Base-by-base conservation (phyloP, 1,284 basidiomycete species). In the Sanghuangporus sanghuang region DNA sequence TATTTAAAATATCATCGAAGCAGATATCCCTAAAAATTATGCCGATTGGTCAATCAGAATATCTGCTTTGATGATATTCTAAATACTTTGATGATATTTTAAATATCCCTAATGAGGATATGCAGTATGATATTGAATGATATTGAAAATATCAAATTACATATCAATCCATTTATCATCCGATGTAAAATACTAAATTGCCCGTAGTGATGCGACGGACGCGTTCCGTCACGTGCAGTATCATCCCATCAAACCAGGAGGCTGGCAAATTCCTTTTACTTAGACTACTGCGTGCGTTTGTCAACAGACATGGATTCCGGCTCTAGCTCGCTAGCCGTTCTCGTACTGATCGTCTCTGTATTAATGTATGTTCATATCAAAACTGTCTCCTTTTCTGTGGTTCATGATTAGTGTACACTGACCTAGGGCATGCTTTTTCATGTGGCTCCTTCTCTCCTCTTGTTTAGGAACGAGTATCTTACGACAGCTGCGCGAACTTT, bases 361-460 rank as follows among this genome's bases (percentile, higher is more conserved):
- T 6, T 63, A 36, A 50, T 58, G 61, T 58, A 49, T 52, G 54
- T 62, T 14, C 48, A 11, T 46, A 8, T 48, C 32, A 49, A 49
- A 21, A 16, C 18, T 44, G n/a, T n/a, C 14, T 11, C 38, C 9
- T 3, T 52, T 32, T 39, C 49, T 32, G 12, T 18, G 12, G 38
- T 14, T 23, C 21, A 18, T 46, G 56, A 57, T 54, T 40, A 42
- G 18, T 16, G n/a, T 56, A 18, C 5, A 9, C 16, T 8, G 39
- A 32, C 16, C 27, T 32, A 64, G 63, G 14, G 35, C 53, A 16
- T 64, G 63, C 23, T 64, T 64, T 55, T 52, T 61, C 46, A 53
- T 40, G 16, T 66, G 64, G 64, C 57, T 63, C 27, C 35, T 66
- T 36, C 64, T 66, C 40, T 66, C 64, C 12, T 59, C 64, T 9